Base-by-base conservation (phyloP, 495 filamentous ascomycete genomes). In the Xylaria cubensis region DNA sequence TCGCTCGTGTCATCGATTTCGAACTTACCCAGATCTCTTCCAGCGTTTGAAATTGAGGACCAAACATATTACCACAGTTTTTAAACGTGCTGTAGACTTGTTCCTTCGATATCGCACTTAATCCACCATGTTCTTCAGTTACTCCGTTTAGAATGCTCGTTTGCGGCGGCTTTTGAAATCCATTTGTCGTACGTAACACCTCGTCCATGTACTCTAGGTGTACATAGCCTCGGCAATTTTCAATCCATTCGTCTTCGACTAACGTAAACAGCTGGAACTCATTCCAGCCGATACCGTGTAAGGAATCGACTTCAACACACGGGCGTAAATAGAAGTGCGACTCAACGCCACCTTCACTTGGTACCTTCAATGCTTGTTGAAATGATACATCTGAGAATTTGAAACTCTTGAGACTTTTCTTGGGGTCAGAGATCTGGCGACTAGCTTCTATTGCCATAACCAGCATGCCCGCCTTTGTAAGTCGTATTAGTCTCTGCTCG, bases 401-500 rank as follows among this genome's bases (percentile, higher is more conserved):
- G 34, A 72, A 71, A 19, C 72, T 56, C 17, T 67, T 55, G 4
- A 76, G 26, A 51, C 21, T 56, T 21, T 67, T 67, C 34, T 64
- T 55, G 3, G 26, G 74, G 3, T 74, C 64, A 13, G 76, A 68
- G 1, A 78, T 74, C 36, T 84, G 32, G 53, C 86, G 84, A 3
- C 76, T 76, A 0, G 86, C 87, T 73, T 88, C 86, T 12, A 83
- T 79, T 13, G 74, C 82, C 83, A 88, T 87, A 13, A 78, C 75
- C 1, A 87, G 74, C 66, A 85, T 86, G 0, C 82, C 86, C 1
- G 85, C 82, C 5, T 74, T 29, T 3, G 9, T 9, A 64, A 61
- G 7, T 24, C 13, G 6, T 46, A 48, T 41, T 64, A 64, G 62
- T 26, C 32, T 44, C 61, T 24, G 4, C 9, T 61, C n/a, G 7